Base-by-base conservation (phyloP, 768 basidiomycete genomes). In the Mycena epipterygia region DNA sequence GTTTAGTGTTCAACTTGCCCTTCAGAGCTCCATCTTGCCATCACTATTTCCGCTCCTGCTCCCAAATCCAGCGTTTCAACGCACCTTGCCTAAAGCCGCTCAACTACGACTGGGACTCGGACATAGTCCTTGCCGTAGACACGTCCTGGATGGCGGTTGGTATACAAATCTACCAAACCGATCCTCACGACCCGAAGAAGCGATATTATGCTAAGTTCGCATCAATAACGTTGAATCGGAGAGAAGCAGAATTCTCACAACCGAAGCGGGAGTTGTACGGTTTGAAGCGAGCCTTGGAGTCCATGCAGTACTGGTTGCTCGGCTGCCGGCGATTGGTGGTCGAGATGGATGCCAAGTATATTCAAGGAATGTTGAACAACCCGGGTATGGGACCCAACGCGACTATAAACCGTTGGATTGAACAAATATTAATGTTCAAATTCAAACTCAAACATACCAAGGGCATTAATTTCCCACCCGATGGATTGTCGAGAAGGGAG, bases 211-310 rank as follows among this genome's bases (percentile, higher is more conserved):
- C 78, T 0, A 70, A 76, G 0, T 88, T 86, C 51, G 77, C 83
- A 0, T 87, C 82, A 0, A 82, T 87, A 0, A 72, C 80, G 0
- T 74, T 85, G 29, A 84, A 83, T 42, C 77, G 80, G 0, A 27
- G 79, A 5, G 81, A 84, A 70, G 63, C 75, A 2, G 30, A 74
- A 0, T 84, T 79, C 65, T 83, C 82, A 1, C 84, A 85, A 51
- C 77, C 82, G 0, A 87, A 88, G 51, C 33, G 79, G 0, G 84
- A 87, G 69, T 60, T 86, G 0, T 86, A 79, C 56, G 81, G 85
- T 0, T 52, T 86, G 0, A 82, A 74, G 27, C 67, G 72, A 17
- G 78, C 77, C 0, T 49, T 82, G 0, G 60, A 74, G 14, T 72
- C 63, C 0, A 61, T 71, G 51, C 55, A 72, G 21, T 70, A 75